Evolutionary conservation across 805 yeast species (phyloP).

Genomic region (Nakazawaea holstii): DNA sequence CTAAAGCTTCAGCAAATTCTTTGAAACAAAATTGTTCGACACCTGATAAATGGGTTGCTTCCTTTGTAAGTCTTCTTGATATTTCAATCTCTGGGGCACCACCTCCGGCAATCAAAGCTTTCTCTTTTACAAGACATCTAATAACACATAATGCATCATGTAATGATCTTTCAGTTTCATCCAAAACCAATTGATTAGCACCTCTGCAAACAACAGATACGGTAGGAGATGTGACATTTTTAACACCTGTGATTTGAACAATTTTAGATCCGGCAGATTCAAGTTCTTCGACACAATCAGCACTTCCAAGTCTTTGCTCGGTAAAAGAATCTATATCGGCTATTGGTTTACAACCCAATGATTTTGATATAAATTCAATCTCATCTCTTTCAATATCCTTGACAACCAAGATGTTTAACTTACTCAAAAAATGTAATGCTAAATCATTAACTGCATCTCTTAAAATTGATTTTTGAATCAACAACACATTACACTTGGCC

Average conservation of each 20-base stretch:
- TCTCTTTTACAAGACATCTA: conserved; percentile 81
- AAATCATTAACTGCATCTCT: conserved; percentile 94
- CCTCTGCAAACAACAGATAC: conserved; percentile 93
- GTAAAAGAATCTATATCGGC: conserved; percentile 92
- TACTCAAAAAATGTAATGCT: conserved; percentile 90
- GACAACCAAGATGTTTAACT: conserved; percentile 88
- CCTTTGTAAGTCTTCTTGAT: conserved; percentile 66
- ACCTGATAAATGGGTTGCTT: conserved; percentile 70
- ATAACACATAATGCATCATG: conserved; percentile 97
- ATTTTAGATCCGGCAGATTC: conserved; percentile 88
- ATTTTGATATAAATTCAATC: conserved; percentile 79
- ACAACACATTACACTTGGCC: conserved; percentile 89
- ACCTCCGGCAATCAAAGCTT: conserved; percentile 94
- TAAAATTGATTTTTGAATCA: conserved; percentile 88
- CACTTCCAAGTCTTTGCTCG: conserved; percentile 88
- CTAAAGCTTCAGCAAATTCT: conserved; percentile 88
- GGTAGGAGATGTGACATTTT: conserved; percentile 52
- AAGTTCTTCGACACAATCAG: conserved; percentile 87
- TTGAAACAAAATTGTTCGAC: conserved; percentile 87
- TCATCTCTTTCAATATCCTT: conserved; percentile 97
- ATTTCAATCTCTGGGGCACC: conserved; percentile 97
- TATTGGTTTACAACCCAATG: conserved; percentile 91
- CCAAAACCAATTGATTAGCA: conserved; percentile 83
- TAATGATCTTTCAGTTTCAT: conserved; percentile 94
- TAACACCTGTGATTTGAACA: conserved; percentile 82